phyloP scores from a whole-genome alignment of 2,329 filamentous ascomycete genomes.

The Penicillium sp. region DNA sequence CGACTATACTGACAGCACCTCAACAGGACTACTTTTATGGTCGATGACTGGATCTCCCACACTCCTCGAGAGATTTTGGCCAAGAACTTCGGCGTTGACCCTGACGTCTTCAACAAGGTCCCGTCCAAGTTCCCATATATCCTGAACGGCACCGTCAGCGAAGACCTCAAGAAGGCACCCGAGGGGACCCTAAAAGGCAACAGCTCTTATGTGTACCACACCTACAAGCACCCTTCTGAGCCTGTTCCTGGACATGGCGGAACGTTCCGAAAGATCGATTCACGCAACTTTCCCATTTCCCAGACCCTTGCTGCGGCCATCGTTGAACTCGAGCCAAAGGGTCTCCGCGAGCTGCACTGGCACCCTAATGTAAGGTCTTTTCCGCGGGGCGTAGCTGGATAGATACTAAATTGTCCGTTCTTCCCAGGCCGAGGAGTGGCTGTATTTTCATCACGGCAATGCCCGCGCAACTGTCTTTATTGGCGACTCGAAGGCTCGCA shows the following conservation, averaged over 20 bases:
- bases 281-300: conserved; percentile 63
- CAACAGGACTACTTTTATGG: conserved; percentile 64
- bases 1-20: neutral
- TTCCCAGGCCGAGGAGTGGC: conserved; percentile 63
- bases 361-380: conserved; percentile 62
- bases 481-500: conserved; percentile 59
- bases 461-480: conserved; percentile 64
- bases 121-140: conserved; percentile 62
- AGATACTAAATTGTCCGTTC: neutral
- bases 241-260: conserved; percentile 61
- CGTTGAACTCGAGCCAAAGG: conserved; percentile 62
- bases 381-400: neutral
- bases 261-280: conserved; percentile 63
- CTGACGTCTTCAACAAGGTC: conserved; percentile 58
- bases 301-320: conserved; percentile 65
- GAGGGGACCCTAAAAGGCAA: conserved; percentile 54
- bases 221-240: conserved; percentile 55
- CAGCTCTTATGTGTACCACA: conserved; percentile 61
- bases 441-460: conserved; percentile 65
- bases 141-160: conserved; percentile 54
- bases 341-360: conserved; percentile 66
- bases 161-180: conserved; percentile 43
- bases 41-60: conserved; percentile 68
- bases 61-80: conserved; percentile 63
- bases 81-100: conserved; percentile 65